Base-by-base conservation (phyloP, 2,329 filamentous ascomycete genomes). In the Xylariaceae sp. region DNA sequence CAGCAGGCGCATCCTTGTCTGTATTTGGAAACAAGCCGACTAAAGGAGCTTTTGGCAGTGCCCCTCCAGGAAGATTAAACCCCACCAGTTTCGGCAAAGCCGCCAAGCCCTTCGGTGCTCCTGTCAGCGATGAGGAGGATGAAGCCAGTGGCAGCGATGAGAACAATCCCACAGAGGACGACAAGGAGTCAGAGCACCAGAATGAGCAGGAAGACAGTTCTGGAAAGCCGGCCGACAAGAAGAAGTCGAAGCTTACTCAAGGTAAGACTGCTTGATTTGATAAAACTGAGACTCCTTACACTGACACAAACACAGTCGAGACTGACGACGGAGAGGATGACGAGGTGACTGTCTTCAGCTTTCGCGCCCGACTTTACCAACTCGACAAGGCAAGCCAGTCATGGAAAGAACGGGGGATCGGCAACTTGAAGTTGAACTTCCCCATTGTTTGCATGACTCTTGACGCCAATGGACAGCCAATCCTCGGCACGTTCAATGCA, bases 401-500 rank as follows among this genome's bases (percentile, higher is more conserved):
- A 37, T 97, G 92, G 92, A 92, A 92, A 65, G 92, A 97, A 68
- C 83, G 91, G 42, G 91, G 91, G 11, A 77, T 83, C 4, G 91
- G 91, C 36, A 85, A 85, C 56, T 74, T 95, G 55, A 93, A 93
- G 68, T 77, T 95, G 63, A 95, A 96, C 59, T 83, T 85, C 12
- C 79, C 80, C 3, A 74, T 79, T 53, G 66, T 69, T 22, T 79
- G 74, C 47, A 71, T 79, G 5, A 73, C 77, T 20, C 74, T 78
- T 33, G 75, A 83, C 47, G 74, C 80, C 11, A 52, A 60, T 19
- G 75, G 73, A 4, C 58, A 61, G 8, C 63, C 73, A n/a, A 66
- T 78, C 40, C 67, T 76, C 2, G 73, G 73, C 20, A 74, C 72
- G 14, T 82, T 83, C 48, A 77, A 82, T 55, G 72, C 72, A 16